Evolutionary conservation across 768 basidiomycete genomes (phyloP), one percentile per base, ranked within the genome.

Genomic region (Boletus reticulatus): DNA sequence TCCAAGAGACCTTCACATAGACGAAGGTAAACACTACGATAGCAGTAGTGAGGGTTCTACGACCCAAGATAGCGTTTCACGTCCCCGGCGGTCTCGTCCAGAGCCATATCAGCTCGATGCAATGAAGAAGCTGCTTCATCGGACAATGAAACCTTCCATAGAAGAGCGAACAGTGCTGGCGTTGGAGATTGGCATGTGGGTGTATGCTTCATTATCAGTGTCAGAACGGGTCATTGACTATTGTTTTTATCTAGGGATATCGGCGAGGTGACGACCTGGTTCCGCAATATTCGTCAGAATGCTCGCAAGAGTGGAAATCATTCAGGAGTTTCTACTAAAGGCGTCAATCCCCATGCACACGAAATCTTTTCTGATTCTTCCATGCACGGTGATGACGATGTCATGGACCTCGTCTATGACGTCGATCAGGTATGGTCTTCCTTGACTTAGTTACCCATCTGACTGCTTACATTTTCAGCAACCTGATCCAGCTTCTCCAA

Each of bases 221-320:
- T 16, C 31, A 17, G 42, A 42, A 52, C 54, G 27, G 39, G 49
- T 63, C 14, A 27, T 36, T 63, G 55, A 55, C 65, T 51, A 53
- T n/a, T n/a, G n/a, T 57, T 27, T 19, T 41, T 53, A 50, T 51
- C 14, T 54, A 85, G 83, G 89, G 89, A 92, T 71, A 71, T 92
- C 53, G 85, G 84, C 60, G 90, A 89, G 72, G 89, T 92, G 50
- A 90, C 89, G 17, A 92, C 92, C 69, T 92, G 89, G 89, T 92
- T 92, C 78, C 79, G 89, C 36, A 92, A 92, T 66, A 78, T n/a
- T n/a, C n/a, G n/a, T n/a, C 89, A 92, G 73, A 88, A 87, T 17
- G 80, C 88, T 17, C 75, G 89, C 42, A 90, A 85, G 71, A 83
- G 89, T 22, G 79, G 81, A 53, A 83, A 78, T 71, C 81, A 74